Percentiles rank a stretch among this genome's conserved stretches.
phyloP scores from a whole-genome alignment of 805 yeast genomes.

The Lipomyces lipofer region DNA sequence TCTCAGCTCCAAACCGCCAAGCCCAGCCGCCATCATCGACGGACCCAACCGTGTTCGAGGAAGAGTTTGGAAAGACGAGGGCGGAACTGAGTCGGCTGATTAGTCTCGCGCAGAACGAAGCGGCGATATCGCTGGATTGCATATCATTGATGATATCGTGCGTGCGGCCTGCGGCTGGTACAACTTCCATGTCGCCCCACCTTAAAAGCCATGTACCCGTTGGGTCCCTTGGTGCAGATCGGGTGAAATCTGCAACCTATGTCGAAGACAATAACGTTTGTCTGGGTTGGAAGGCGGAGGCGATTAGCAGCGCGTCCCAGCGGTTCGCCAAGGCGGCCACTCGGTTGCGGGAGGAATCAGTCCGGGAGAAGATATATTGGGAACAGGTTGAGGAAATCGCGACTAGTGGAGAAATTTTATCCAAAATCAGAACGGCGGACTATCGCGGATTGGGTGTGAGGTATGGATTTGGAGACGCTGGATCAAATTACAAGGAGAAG shows the following conservation, averaged over 20 bases:
- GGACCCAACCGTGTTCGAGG: slow-evolving; percentile 9
- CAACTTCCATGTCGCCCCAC: slow-evolving; percentile 84
- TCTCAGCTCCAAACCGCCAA: slow-evolving; percentile 15
- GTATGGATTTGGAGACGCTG: slow-evolving; percentile 90
- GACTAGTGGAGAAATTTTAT: slow-evolving; percentile 57
- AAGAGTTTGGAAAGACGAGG: slow-evolving; percentile 34
- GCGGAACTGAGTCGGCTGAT: slow-evolving; percentile 33
- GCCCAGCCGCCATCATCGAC: background rate
- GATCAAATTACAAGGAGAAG: slow-evolving; percentile 69
- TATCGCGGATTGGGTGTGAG: slow-evolving; percentile 70
- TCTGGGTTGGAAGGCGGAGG: slow-evolving; percentile 82
- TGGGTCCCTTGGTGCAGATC: slow-evolving; percentile 59
- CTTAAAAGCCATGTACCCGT: slow-evolving; percentile 70
- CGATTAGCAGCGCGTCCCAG: slow-evolving; percentile 57
- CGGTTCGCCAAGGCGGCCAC: slow-evolving; percentile 54
- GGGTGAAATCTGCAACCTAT: slow-evolving; percentile 23
- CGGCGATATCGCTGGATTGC: slow-evolving; percentile 83
- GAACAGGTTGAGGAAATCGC: slow-evolving; percentile 47
- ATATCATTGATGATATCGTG: slow-evolving; percentile 79
- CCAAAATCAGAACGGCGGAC: slow-evolving; percentile 62
- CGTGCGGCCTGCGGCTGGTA: slow-evolving; percentile 80
- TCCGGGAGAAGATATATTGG: slow-evolving; percentile 71
- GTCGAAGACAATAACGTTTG: slow-evolving; percentile 48
- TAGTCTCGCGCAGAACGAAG: slow-evolving; percentile 73
- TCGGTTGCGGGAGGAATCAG: slow-evolving; percentile 55